Percentiles rank a stretch among this genome's conserved stretches.
phyloP scores from a whole-genome alignment of 352 stramenopile species.

The Elongisporangium senticosum region DNA sequence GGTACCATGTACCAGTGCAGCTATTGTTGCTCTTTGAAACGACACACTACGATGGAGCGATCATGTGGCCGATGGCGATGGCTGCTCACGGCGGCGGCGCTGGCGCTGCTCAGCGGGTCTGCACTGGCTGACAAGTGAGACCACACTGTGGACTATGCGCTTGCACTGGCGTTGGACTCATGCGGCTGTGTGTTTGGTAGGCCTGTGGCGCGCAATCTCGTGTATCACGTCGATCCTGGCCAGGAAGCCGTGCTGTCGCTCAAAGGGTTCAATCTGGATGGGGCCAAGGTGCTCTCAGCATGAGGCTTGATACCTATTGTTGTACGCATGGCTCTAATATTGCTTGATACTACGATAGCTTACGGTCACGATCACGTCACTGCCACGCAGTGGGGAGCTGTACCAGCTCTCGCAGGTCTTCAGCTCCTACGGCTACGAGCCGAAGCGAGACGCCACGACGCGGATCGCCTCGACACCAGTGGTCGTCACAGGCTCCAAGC shows the following conservation, averaged over 20 bases:
- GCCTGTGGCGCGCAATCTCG: constrained; percentile 57
- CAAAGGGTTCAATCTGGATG: constrained; percentile 68
- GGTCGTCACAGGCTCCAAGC: constrained; percentile 78
- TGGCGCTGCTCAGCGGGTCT: not conserved
- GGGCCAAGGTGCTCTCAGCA: constrained; percentile 25
- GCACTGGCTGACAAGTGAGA: not conserved
- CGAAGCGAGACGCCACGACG: constrained; percentile 49
- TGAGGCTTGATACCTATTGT: not conserved
- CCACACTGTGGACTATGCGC: not conserved
- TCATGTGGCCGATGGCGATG: not conserved
- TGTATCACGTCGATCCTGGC: constrained; percentile 67
- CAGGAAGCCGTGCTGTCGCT: constrained; percentile 77
- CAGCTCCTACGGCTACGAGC: constrained; percentile 86
- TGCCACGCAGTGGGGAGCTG: constrained; percentile 74
- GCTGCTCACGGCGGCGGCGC: not conserved
- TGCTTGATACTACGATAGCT: constrained; percentile 26
- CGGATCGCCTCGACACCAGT: constrained; percentile 52
- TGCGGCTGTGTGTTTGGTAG: constrained; percentile 10
- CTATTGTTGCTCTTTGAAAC: not conserved
- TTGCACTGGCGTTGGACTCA: not conserved
- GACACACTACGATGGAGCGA: not conserved
- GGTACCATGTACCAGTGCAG: not conserved
- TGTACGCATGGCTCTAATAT: not conserved
- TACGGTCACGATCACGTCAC: constrained; percentile 70
- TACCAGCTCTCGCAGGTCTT: constrained; percentile 89